Evolutionary conservation across 2,329 filamentous ascomycete species (phyloP), one percentile per base, ranked within the genome.

Genomic region (Dryadomyces quercivorus): DNA sequence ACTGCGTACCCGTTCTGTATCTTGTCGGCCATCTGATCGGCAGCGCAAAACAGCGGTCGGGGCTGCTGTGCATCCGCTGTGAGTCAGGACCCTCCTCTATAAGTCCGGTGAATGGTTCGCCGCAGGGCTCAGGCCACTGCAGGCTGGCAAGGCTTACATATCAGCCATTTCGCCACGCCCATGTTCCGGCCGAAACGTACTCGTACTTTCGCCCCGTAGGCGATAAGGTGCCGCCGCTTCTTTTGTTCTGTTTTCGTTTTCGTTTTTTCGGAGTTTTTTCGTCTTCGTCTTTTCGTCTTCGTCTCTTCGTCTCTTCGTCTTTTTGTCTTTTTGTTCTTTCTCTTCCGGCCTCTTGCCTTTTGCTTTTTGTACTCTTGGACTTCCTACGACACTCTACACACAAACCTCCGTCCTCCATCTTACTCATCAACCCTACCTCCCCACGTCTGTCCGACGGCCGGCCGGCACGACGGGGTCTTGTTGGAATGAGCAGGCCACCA

Each of bases 401-500:
- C n/a, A n/a, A n/a, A n/a, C n/a, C n/a, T n/a, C n/a, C n/a, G n/a
- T n/a, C n/a, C n/a, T n/a, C n/a, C n/a, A n/a, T n/a, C n/a, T n/a
- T n/a, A 31, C 26, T 4, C 26, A 31, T 8, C 26, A 31, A 31
- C 26, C 8, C 26, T 31, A 31, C 26, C 46, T 22, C 21, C 15
- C 36, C 10, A 13, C 15, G 36, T 16, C 36, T 16, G 43, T 34
- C 20, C n/a, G 51, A 13, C 50, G 26, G n/a, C 42, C 42, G 18
- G 47, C 40, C 38, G 15, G 9, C 21, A 20, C 21, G 8, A 15
- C 15, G 13, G 21, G 45, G 45, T 12, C 5, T 49, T n/a, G 36
- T 43, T 54, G 52, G 52, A 50, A 54, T 54, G 52, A 50, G 47
- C 22, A 50, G 22, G n/a, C 40, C 50, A 22, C 3, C 36, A 12